Conservation (phyloP, 1,284 basidiomycete genomes). For the Fomitopsis schrenkii region DNA sequence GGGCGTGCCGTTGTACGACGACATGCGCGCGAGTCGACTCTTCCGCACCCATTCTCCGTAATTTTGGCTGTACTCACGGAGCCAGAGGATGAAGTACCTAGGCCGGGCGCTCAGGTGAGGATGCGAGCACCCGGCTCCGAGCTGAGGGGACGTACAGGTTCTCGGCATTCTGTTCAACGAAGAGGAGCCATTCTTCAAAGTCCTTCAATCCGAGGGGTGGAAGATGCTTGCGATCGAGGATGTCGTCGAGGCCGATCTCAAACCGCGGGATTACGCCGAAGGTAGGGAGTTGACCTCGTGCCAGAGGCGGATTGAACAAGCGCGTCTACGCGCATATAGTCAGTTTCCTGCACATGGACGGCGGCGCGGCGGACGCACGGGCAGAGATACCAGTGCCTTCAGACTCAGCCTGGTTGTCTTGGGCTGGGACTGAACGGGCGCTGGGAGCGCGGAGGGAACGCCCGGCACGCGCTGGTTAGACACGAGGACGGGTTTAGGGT, state of each 20-base stretch:
- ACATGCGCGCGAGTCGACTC: slow-evolving; percentile 31
- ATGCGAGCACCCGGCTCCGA: not conserved
- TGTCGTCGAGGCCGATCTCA: slow-evolving; percentile 61
- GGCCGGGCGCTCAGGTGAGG: not conserved
- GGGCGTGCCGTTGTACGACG: slow-evolving; percentile 6
- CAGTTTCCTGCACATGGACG: not conserved
- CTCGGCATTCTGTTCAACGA: slow-evolving; percentile 65
- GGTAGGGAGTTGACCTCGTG: slow-evolving; percentile 60
- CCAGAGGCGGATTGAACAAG: slow-evolving; percentile 64
- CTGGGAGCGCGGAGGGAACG: not conserved
- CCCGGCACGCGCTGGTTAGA: slow-evolving; percentile 1
- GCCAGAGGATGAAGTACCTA: slow-evolving; percentile 74
- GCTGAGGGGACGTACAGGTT: slow-evolving; percentile 48
- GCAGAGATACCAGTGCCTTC: slow-evolving; percentile 45
- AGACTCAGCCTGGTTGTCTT: slow-evolving; percentile 42
- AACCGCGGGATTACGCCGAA: slow-evolving; percentile 42
- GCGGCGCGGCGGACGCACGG: slow-evolving; percentile 30
- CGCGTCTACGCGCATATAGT: slow-evolving; percentile 38
- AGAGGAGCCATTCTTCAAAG: slow-evolving; percentile 76
- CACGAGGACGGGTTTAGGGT: slow-evolving; percentile 4
- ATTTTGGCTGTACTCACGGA: slow-evolving; percentile 58
- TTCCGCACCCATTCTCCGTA: slow-evolving; percentile 58
- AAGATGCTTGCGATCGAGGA: slow-evolving; percentile 65
- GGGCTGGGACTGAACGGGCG: slow-evolving; percentile 32
- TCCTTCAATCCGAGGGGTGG: slow-evolving; percentile 75